A percentile compares a stretch with the other conserved stretches of the same genome.
Evolutionary conservation across 2,329 filamentous ascomycete genomes (phyloP).

Genomic region (Cladosporium austrohemisphaericum): DNA sequence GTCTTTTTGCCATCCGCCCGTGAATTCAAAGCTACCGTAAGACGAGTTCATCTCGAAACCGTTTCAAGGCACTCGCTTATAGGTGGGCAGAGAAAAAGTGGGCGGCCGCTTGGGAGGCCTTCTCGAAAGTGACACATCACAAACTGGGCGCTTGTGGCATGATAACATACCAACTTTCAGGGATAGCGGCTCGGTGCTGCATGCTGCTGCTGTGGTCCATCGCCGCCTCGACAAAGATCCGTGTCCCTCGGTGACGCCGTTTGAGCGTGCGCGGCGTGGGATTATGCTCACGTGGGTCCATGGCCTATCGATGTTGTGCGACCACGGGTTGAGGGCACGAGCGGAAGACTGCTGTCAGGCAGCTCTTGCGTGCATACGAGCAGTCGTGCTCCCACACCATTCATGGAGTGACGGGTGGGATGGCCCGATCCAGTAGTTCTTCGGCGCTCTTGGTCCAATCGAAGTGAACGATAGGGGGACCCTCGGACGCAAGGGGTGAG

Average conservation of each 20-base stretch:
- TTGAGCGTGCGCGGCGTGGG: conserved; percentile 3
- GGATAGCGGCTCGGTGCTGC: not conserved
- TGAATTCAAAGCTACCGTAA: conserved; percentile 12
- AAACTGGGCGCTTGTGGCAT: conserved; percentile 13
- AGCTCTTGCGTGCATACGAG: conserved; percentile 14
- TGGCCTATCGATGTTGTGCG: conserved; percentile 6
- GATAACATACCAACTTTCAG: conserved; percentile 10
- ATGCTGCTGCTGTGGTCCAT: conserved; percentile 1
- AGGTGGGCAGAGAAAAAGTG: not conserved
- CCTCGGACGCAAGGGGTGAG: conserved; percentile 12
- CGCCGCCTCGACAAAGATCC: conserved; percentile 1
- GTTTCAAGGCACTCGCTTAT: not conserved
- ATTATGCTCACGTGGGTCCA: conserved; percentile 6
- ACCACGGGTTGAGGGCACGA: conserved; percentile 9
- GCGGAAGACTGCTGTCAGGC: conserved; percentile 10
- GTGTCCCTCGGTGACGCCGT: conserved; percentile 1
- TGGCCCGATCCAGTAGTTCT: not conserved
- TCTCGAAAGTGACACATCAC: conserved; percentile 14
- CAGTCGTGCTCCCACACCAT: conserved; percentile 7
- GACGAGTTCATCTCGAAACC: conserved; percentile 12
- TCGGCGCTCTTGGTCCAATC: not conserved
- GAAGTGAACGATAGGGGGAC: not conserved
- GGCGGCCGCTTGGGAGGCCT: not conserved
- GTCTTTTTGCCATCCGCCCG: conserved; percentile 7
- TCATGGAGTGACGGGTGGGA: conserved; percentile 5